Conservation (phyloP, 1,139 yeast species). For the Sugiyamaella castrensis region DNA sequence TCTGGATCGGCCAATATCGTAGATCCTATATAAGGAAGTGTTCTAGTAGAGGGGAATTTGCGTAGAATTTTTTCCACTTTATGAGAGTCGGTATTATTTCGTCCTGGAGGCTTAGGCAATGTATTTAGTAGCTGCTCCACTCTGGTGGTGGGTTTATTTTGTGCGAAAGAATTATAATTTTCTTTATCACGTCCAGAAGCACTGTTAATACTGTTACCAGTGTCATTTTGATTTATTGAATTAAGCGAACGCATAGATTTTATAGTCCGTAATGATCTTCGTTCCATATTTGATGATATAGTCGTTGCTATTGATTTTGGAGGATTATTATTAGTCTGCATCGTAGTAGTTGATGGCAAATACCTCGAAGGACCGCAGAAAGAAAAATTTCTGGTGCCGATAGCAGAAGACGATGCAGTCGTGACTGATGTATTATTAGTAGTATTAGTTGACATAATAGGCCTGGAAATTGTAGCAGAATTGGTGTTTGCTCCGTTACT, state of each 20-base stretch:
- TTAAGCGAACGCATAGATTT: conserved; percentile 1
- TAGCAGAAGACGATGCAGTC: no score
- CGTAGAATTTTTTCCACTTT: conserved; percentile 19
- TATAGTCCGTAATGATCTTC: not conserved
- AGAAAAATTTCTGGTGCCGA: no score
- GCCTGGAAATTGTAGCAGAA: no score
- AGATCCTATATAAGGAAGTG: not conserved
- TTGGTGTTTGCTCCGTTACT: not conserved
- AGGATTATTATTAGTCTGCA: no score
- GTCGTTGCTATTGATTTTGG: no score
- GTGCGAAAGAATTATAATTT: not conserved
- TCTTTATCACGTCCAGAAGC: not conserved
- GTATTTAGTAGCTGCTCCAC: conserved; percentile 1
- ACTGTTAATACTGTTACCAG: not conserved
- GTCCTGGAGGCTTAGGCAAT: not conserved
- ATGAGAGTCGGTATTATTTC: conserved; percentile 2
- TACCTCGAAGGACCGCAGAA: no score
- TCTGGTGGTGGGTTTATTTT: not conserved
- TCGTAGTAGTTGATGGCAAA: no score
- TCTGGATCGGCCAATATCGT: no score
- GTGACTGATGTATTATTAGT: no score
- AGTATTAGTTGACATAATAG: no score
- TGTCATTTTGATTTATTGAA: not conserved
- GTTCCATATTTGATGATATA: no score
- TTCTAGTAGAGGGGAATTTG: conserved; percentile 17